Evolutionary conservation across 352 stramenopile species (phyloP).

Genomic region (Globisporangium cystogenes): DNA sequence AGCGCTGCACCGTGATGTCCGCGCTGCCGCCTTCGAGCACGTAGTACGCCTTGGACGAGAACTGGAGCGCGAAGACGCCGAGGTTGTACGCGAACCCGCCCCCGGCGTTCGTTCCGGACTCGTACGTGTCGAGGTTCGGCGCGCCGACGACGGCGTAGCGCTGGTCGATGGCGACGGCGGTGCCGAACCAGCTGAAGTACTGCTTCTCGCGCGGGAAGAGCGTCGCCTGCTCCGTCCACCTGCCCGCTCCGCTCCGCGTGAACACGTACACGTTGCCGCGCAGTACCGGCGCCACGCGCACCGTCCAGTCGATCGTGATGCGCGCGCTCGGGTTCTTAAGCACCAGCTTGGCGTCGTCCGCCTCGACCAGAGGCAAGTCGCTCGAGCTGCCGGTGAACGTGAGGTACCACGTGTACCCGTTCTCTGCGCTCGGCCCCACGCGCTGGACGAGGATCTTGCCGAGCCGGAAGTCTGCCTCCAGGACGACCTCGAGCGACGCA

Average conservation of each 20-base stretch:
- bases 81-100: conserved; percentile 91
- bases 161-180: conserved; percentile 74
- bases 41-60: conserved; percentile 61
- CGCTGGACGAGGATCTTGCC: conserved; percentile 69
- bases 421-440: conserved; percentile 31
- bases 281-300: conserved; percentile 46
- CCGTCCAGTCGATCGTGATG: conserved; percentile 34
- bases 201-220: conserved; percentile 91
- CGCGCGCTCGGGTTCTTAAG: conserved; percentile 15
- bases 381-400: conserved; percentile 61
- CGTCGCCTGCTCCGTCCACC: conserved; percentile 90
- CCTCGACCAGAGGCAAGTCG: conserved; percentile 53
- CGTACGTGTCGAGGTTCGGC: conserved; percentile 90
- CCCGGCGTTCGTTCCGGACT: conserved; percentile 88
- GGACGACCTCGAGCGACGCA: conserved; percentile 29
- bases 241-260: conserved; percentile 33
- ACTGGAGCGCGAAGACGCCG: conserved; percentile 83
- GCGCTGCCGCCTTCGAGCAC: conserved; percentile 86
- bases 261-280: conserved; percentile 67
- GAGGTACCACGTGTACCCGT: conserved; percentile 80
- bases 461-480: conserved; percentile 70
- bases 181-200: conserved; percentile 85
- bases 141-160: conserved; percentile 86
- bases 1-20: conserved; percentile 69
- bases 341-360: conserved; percentile 31